Conservation (phyloP, 345 rosid genomes). For the Aurinia saxatilis region DNA sequence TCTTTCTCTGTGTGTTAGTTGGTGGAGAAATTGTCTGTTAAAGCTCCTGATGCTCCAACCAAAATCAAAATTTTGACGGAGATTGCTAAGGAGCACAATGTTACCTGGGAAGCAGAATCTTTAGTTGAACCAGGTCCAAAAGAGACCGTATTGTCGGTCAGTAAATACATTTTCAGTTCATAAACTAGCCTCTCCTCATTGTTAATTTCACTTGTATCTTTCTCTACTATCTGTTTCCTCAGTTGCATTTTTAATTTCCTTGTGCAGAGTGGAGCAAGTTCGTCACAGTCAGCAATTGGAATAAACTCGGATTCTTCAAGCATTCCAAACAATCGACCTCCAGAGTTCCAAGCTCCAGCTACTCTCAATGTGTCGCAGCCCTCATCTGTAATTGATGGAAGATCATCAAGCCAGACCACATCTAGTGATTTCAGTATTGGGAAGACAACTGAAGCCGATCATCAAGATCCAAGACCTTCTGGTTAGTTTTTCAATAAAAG, state of each 20-base stretch:
- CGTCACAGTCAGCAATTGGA: slow-evolving; percentile 29
- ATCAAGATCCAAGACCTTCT: slow-evolving; percentile 27
- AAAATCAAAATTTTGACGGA: slow-evolving; percentile 63
- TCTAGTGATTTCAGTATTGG: slow-evolving; percentile 16
- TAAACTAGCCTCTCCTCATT: background rate
- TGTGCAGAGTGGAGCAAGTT: slow-evolving; percentile 60
- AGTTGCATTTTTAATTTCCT: slow-evolving; percentile 6
- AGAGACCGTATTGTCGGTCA: slow-evolving; percentile 34
- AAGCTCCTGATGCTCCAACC: slow-evolving; percentile 77
- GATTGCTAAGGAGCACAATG: slow-evolving; percentile 73
- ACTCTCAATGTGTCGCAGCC: slow-evolving; percentile 15
- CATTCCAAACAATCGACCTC: slow-evolving; percentile 32
- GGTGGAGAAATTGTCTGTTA: slow-evolving; percentile 73
- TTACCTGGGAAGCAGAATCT: slow-evolving; percentile 67
- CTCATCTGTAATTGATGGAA: slow-evolving; percentile 27
- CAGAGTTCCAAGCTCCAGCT: slow-evolving; percentile 29
- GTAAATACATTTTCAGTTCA: slow-evolving; percentile 3
- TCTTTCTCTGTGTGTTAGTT: slow-evolving; percentile 35
- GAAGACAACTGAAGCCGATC: slow-evolving; percentile 11
- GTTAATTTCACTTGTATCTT: background rate
- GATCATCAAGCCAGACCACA: slow-evolving; percentile 31
- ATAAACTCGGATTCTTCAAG: slow-evolving; percentile 30
- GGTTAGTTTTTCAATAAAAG: slow-evolving; percentile 25
- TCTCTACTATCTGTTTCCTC: slow-evolving; percentile 4
- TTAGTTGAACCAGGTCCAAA: slow-evolving; percentile 47